Conservation (phyloP, 257 asterid species). For the Leptodermis oblonga region DNA sequence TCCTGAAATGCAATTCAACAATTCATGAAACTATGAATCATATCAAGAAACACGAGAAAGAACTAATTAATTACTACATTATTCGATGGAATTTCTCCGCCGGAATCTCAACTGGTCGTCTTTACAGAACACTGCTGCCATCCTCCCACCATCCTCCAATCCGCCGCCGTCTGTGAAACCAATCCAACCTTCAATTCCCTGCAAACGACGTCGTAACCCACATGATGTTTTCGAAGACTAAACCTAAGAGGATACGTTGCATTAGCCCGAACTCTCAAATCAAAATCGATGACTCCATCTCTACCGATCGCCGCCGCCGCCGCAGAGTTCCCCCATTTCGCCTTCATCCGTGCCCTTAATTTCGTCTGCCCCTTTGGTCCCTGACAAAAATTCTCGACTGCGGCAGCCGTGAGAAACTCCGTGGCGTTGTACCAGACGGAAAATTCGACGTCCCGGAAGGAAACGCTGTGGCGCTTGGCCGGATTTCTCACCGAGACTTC, state of each 20-base stretch:
- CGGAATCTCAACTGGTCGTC: no score
- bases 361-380: not conserved
- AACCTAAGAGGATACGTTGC: not conserved
- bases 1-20: no score
- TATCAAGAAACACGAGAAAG: no score
- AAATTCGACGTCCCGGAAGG: not conserved
- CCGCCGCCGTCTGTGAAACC: no score
- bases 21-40: no score
- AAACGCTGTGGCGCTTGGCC: not conserved
- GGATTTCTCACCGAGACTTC: not conserved
- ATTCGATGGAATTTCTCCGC: no score
- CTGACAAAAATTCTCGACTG: not conserved
- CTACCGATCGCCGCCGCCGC: not conserved
- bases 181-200: not conserved
- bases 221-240: not conserved
- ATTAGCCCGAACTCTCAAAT: not conserved
- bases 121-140: no score
- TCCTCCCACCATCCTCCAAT: no score
- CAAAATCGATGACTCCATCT: not conserved
- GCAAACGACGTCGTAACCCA: not conserved
- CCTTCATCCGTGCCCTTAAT: no score
- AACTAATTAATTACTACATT: no score
- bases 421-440: not conserved
- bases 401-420: not conserved
- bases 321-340: not conserved